Evolutionary conservation across 2,329 filamentous ascomycete genomes (phyloP).

Genomic region (Xylaria sp.): DNA sequence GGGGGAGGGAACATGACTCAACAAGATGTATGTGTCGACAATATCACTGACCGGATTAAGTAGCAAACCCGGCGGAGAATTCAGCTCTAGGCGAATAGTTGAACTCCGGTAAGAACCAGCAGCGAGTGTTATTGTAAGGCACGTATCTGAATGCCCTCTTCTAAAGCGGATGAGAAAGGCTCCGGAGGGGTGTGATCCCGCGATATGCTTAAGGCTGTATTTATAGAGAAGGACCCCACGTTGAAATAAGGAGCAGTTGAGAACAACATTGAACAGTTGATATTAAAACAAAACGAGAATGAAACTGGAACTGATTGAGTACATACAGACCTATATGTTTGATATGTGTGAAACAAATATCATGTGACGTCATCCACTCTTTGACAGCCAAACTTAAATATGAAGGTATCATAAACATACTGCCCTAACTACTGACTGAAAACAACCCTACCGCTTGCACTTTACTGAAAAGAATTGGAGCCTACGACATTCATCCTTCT

Average conservation of each 20-base stretch:
- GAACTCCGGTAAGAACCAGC: background rate
- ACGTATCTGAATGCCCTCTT: no score
- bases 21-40: background rate
- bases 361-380: conserved; percentile 27
- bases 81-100: background rate
- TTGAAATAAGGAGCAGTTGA: background rate
- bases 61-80: background rate
- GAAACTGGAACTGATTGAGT: background rate
- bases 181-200: no score
- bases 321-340: background rate
- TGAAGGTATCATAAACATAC: background rate
- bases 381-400: background rate
- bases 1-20: background rate
- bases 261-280: no score
- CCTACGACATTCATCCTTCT: background rate
- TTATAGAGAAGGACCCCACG: no score
- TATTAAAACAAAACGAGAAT: background rate
- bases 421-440: background rate
- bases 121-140: no score
- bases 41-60: background rate
- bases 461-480: background rate
- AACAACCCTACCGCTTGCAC: background rate
- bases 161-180: no score
- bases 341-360: background rate
- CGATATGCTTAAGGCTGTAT: no score